Evolutionary conservation across 2,329 filamentous ascomycete species (phyloP).

Genomic region (Phialophora chinensis): DNA sequence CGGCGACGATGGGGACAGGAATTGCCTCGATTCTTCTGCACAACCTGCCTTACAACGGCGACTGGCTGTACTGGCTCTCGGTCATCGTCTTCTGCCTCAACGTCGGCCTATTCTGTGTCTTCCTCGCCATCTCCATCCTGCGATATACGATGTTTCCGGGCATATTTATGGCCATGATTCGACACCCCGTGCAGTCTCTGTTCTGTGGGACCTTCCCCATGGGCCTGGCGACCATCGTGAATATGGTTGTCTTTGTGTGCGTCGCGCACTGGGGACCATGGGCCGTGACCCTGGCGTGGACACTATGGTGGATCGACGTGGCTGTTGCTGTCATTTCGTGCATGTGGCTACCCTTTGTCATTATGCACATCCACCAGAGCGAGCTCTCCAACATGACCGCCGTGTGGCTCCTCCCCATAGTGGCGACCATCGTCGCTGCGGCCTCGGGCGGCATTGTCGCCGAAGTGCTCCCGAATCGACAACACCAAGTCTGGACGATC

Average conservation of each 20-base stretch:
- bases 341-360: conserved; percentile 59
- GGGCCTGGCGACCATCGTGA: conserved; percentile 68
- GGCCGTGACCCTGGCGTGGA: conserved; percentile 55
- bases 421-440: conserved; percentile 69
- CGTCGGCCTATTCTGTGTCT: conserved; percentile 61
- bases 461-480: conserved; percentile 59
- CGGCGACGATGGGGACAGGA: conserved; percentile 69
- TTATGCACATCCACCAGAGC: conserved; percentile 38
- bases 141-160: conserved; percentile 67
- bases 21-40: conserved; percentile 69
- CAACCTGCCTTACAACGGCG: conserved; percentile 64
- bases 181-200: conserved; percentile 67
- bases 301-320: conserved; percentile 58
- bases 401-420: conserved; percentile 69
- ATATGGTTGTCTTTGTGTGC: conserved; percentile 65
- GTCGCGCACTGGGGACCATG: conserved; percentile 62
- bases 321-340: conserved; percentile 51
- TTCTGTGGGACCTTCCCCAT: conserved; percentile 71
- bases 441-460: conserved; percentile 70
- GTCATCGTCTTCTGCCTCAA: conserved; percentile 67
- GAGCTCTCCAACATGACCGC: conserved; percentile 66
- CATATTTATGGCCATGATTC: conserved; percentile 68
- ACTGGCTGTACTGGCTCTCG: conserved; percentile 59
- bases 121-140: conserved; percentile 61
- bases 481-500: conserved; percentile 66